These are phyloP conservation scores for Yamadazyma pseudoaaseri DNA, from an alignment of 1,139 yeast species.

Conservation along the genomic window DNA sequence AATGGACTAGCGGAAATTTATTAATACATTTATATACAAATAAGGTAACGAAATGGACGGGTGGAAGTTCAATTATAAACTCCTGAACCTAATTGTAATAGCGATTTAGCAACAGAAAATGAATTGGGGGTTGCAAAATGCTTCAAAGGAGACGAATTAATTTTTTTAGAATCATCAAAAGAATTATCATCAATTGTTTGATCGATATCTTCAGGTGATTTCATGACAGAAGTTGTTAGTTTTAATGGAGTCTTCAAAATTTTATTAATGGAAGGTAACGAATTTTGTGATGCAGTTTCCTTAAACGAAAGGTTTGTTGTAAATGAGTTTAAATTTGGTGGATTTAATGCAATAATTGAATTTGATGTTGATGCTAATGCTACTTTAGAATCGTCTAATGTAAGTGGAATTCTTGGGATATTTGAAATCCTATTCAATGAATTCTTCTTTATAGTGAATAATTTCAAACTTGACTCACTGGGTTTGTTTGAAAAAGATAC, in stretches of 20 bases:
- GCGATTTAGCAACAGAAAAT: slow-evolving; percentile 48
- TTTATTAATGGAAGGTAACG: slow-evolving; percentile 43
- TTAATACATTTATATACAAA: slow-evolving; percentile 5
- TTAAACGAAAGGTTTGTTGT: slow-evolving; percentile 4
- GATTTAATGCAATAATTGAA: slow-evolving; percentile 4
- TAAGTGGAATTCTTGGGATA: slow-evolving; percentile 13
- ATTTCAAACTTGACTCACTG: slow-evolving; percentile 19
- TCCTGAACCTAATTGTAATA: slow-evolving; percentile 41
- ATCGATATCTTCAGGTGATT: slow-evolving; percentile 21
- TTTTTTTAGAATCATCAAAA: slow-evolving; percentile 14
- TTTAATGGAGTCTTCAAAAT: slow-evolving; percentile 47
- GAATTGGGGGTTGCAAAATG: slow-evolving; percentile 51
- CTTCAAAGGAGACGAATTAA: slow-evolving; percentile 35
- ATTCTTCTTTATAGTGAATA: slow-evolving; percentile 33
- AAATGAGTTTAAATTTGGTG: slow-evolving; percentile 3
- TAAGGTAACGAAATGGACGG: too few relatives aligned
- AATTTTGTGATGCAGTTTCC: slow-evolving; percentile 5
- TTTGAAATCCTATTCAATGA: slow-evolving; percentile 21
- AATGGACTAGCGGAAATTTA: slow-evolving; percentile 1
- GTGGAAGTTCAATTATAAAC: slow-evolving; percentile 15
- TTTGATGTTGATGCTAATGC: slow-evolving; percentile 9
- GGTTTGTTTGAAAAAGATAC: slow-evolving; percentile 14
- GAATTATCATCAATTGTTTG: slow-evolving; percentile 36
- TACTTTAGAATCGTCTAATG: slow-evolving; percentile 10
- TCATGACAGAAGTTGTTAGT: slow-evolving; percentile 25